A percentile compares a stretch with the other conserved stretches of the same genome.
Evolutionary conservation across 331 rosid genomes (phyloP).

Genomic region (Malus hybrid): DNA sequence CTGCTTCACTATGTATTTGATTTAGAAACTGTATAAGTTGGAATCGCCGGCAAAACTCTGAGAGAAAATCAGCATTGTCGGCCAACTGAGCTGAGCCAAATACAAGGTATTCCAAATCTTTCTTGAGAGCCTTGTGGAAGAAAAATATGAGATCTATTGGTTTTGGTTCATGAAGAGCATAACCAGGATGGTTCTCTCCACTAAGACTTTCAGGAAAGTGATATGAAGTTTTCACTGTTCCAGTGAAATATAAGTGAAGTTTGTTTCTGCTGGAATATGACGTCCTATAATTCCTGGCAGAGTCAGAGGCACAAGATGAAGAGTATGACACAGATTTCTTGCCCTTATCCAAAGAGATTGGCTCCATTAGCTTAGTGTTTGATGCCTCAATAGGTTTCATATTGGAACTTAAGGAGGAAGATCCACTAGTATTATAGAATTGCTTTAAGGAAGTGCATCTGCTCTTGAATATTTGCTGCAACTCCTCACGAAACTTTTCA

Average conservation of each 20-base stretch:
- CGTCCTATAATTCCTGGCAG: slow-evolving; percentile 34
- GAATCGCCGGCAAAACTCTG: slow-evolving; percentile 58
- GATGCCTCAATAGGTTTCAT: slow-evolving; percentile 20
- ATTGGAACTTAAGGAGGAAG: slow-evolving; percentile 36
- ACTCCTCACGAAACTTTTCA: slow-evolving; percentile 55
- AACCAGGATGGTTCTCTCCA: slow-evolving; percentile 23
- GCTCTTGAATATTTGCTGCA: slow-evolving; percentile 64
- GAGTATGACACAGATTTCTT: slow-evolving; percentile 24
- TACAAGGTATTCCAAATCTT: slow-evolving; percentile 82
- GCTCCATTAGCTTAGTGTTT: slow-evolving; percentile 4
- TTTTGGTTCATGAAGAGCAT: slow-evolving; percentile 48
- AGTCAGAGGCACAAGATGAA: slow-evolving; percentile 32
- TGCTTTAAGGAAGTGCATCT: slow-evolving; percentile 41
- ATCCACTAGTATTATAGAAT: slow-evolving; percentile 35
- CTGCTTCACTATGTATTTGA: slow-evolving; percentile 84
- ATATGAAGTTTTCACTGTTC: slow-evolving; percentile 35
- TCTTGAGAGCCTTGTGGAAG: slow-evolving; percentile 92
- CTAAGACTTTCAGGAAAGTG: slow-evolving; percentile 32
- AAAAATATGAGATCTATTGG: slow-evolving; percentile 74
- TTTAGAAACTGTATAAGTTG: slow-evolving; percentile 52
- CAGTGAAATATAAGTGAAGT: slow-evolving; percentile 60
- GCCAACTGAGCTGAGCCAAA: slow-evolving; percentile 68
- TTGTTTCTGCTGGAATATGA: slow-evolving; percentile 63
- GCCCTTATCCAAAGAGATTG: slow-evolving; percentile 16
- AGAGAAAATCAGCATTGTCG: slow-evolving; percentile 40